phyloP scores from a whole-genome alignment of 352 stramenopile genomes.

The Globisporangium perplexum region DNA sequence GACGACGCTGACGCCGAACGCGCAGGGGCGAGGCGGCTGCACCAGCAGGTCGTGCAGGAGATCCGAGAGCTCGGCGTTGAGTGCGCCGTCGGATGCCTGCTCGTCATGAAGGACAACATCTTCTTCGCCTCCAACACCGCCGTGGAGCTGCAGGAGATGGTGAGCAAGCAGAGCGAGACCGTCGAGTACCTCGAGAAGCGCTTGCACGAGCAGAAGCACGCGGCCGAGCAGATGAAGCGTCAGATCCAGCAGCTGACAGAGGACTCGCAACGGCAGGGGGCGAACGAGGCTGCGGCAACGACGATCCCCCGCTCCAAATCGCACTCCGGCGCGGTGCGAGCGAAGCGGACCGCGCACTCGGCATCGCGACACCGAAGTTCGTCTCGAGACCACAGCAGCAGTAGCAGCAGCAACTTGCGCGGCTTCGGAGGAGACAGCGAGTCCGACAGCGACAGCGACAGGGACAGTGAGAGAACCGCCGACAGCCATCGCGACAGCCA shows the following conservation, averaged over 20 bases:
- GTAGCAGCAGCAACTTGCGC: constrained; percentile 8
- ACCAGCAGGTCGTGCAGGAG: constrained; percentile 28
- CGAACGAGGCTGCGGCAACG: neutral
- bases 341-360: constrained; percentile 1
- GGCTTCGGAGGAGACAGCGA: constrained; percentile 23
- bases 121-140: constrained; percentile 59
- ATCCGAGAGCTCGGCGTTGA: constrained; percentile 38
- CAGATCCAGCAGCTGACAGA: constrained; percentile 33
- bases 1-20: constrained; percentile 19
- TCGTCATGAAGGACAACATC: constrained; percentile 61
- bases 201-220: constrained; percentile 49
- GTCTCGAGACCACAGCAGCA: constrained; percentile 8
- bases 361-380: neutral
- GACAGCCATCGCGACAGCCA: constrained; percentile 20
- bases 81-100: constrained; percentile 47
- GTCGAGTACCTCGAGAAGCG: constrained; percentile 50
- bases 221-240: constrained; percentile 41
- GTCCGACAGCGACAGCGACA: constrained; percentile 50
- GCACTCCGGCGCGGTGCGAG: constrained; percentile 13
- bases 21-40: constrained; percentile 16
- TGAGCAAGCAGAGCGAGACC: constrained; percentile 43
- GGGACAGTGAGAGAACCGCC: constrained; percentile 8
- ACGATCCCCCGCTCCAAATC: constrained; percentile 26
- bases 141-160: constrained; percentile 51
- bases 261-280: neutral